phyloP scores from a whole-genome alignment of 1,284 basidiomycete species.

The Chalciporus sp. region DNA sequence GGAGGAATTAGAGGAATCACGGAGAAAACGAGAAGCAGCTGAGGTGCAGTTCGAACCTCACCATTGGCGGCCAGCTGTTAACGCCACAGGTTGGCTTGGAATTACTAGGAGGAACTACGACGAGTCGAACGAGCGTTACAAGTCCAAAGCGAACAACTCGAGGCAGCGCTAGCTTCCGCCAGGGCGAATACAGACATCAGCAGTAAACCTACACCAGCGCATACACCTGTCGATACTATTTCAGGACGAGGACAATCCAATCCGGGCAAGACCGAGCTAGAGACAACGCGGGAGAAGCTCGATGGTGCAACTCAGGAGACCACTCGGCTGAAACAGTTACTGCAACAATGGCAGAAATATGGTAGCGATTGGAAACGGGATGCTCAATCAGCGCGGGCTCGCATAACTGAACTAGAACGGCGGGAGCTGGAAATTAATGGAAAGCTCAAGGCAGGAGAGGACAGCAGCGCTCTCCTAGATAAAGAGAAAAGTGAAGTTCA shows the following conservation, averaged over 20 bases:
- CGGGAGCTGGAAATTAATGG: slow-evolving; percentile 12
- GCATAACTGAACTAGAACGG: slow-evolving; percentile 17
- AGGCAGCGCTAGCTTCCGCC: slow-evolving; percentile 15
- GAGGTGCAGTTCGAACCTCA: slow-evolving; percentile 21
- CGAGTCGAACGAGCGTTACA: slow-evolving; percentile 18
- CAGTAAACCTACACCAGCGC: slow-evolving; percentile 3
- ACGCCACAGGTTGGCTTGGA: slow-evolving; percentile 8
- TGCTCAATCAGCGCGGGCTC: slow-evolving; percentile 19
- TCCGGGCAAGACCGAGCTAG: slow-evolving; percentile 3
- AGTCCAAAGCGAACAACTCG: slow-evolving; percentile 24
- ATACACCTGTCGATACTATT: slow-evolving; percentile 7
- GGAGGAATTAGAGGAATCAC: slow-evolving; percentile 22
- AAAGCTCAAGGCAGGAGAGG: slow-evolving; percentile 19
- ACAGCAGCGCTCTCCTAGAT: slow-evolving; percentile 9
- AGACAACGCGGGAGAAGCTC: slow-evolving; percentile 16
- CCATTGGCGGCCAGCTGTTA: not conserved
- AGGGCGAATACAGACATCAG: slow-evolving; percentile 9
- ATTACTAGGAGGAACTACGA: slow-evolving; percentile 23
- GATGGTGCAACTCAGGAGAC: slow-evolving; percentile 20
- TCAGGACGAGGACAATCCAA: slow-evolving; percentile 4
- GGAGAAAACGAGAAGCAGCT: slow-evolving; percentile 15
- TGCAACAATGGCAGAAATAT: slow-evolving; percentile 31
- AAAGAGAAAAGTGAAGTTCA: slow-evolving; percentile 19
- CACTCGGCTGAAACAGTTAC: slow-evolving; percentile 22
- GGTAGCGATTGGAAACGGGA: slow-evolving; percentile 30